A percentile compares a stretch with the other conserved stretches of the same genome.
Evolutionary conservation across 148 eudicot species (phyloP).

Genomic region (Gaultheria prostrata): DNA sequence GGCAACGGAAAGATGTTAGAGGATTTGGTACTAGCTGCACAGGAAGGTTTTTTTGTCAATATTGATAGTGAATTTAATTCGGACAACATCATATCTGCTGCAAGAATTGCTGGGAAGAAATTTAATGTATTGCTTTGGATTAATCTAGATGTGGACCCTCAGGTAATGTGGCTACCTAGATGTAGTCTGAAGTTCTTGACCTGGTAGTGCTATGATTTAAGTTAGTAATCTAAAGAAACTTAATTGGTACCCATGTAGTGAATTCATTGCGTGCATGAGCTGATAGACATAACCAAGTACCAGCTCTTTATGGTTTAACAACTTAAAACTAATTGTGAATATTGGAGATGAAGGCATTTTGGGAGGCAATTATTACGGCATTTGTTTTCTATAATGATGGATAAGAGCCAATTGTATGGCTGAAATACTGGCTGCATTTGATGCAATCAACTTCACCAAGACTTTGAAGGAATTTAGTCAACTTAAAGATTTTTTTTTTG

Average conservation of each 20-base stretch:
- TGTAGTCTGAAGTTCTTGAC: not conserved
- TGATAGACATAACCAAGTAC: not conserved
- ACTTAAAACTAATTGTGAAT: not conserved
- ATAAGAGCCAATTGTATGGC: not conserved
- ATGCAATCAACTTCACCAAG: not conserved
- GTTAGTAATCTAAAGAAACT: not conserved
- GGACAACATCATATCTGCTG: constrained; percentile 87
- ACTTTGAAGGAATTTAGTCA: not conserved
- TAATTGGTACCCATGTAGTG: not conserved
- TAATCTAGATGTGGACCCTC: constrained; percentile 98
- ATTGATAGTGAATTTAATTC: constrained; percentile 90
- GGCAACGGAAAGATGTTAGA: constrained; percentile 87
- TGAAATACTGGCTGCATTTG: not conserved
- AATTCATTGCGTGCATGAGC: not conserved
- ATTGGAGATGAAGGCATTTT: not conserved
- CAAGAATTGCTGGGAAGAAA: constrained; percentile 78
- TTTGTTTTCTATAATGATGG: no score
- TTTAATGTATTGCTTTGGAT: constrained; percentile 92
- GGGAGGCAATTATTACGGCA: not conserved
- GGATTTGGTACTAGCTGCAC: constrained; percentile 86
- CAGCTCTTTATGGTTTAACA: not conserved
- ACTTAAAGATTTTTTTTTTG: no score
- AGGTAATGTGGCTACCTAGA: constrained; percentile 40
- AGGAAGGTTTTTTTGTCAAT: constrained; percentile 80
- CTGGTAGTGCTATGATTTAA: not conserved